phyloP scores from a whole-genome alignment of 257 asterid species.

The Solanum sejunctum region DNA sequence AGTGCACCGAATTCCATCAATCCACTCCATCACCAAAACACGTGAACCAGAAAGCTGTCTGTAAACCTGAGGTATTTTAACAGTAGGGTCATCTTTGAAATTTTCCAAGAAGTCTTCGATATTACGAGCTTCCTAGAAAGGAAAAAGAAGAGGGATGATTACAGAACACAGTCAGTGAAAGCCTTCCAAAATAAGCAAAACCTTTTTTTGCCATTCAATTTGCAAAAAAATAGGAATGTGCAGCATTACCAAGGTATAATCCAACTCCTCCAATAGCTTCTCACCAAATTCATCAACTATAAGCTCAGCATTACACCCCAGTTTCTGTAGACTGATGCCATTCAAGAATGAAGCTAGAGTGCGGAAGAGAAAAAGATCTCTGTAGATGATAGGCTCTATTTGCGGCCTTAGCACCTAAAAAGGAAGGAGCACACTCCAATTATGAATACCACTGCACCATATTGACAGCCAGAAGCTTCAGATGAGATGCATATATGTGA shows the following conservation, averaged over 20 bases:
- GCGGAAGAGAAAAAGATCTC: slow-evolving; percentile 97
- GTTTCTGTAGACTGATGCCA: slow-evolving; percentile 85
- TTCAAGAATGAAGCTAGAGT: slow-evolving; percentile 96
- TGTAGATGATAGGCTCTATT: slow-evolving; percentile 94
- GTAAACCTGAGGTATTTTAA: slow-evolving; percentile 87
- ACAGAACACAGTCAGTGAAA: neutral
- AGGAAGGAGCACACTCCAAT: neutral
- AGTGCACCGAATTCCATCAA: slow-evolving; percentile 98
- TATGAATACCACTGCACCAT: neutral
- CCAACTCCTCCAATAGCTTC: slow-evolving; percentile 97
- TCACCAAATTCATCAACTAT: slow-evolving; percentile 98
- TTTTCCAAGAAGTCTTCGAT: slow-evolving; percentile 96
- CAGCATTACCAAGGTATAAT: slow-evolving; percentile 70
- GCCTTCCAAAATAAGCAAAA: neutral
- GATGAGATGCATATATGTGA: neutral
- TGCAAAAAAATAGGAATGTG: neutral
- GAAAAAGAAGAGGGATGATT: neutral
- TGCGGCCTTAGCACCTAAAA: slow-evolving; percentile 92
- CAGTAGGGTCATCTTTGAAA: slow-evolving; percentile 90
- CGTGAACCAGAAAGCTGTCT: slow-evolving; percentile 80
- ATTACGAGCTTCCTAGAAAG: slow-evolving; percentile 83
- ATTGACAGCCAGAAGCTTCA: neutral
- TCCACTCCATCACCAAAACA: slow-evolving; percentile 99
- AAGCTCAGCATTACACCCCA: slow-evolving; percentile 97
- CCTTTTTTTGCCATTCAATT: neutral